A percentile compares a stretch with the other conserved stretches of the same genome.
Conservation (phyloP, 106 monocot species). For the Platanthera zijinensis region DNA sequence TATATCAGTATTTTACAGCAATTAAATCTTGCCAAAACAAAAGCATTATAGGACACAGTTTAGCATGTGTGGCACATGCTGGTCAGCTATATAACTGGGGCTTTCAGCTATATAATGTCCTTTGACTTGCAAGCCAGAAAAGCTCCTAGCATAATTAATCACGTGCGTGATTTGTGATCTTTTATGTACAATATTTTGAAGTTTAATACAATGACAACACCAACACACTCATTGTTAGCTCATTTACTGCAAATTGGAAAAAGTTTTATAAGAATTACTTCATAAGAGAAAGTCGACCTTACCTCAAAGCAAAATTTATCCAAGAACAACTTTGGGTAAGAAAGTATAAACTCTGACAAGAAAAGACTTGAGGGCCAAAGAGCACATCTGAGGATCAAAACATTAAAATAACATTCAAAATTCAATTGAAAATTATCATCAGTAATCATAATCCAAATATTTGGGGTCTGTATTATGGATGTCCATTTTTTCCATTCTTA, state of each 20-base stretch:
- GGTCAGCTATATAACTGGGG: neutral
- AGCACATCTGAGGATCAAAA: slow-evolving; percentile 47
- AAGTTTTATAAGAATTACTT: neutral
- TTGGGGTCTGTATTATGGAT: neutral
- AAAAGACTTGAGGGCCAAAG: slow-evolving; percentile 98
- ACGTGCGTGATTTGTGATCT: neutral
- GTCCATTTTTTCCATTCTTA: neutral
- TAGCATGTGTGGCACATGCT: neutral
- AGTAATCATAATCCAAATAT: neutral
- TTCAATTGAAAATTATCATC: neutral
- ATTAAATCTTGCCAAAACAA: neutral
- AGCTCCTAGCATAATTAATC: neutral
- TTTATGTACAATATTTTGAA: neutral
- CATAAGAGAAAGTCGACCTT: slow-evolving; percentile 11
- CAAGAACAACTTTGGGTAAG: slow-evolving; percentile 54
- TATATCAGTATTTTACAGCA: neutral
- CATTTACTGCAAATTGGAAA: neutral
- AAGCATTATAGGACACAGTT: neutral
- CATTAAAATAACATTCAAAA: slow-evolving; percentile 1
- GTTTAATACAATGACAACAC: neutral
- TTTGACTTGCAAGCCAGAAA: neutral
- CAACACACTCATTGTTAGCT: neutral
- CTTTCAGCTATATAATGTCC: neutral
- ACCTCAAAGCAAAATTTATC: slow-evolving; percentile 86
- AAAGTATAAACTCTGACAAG: slow-evolving; percentile 84